Conservation (phyloP, 2,329 filamentous ascomycete genomes). For the Celoporthe dispersa region DNA sequence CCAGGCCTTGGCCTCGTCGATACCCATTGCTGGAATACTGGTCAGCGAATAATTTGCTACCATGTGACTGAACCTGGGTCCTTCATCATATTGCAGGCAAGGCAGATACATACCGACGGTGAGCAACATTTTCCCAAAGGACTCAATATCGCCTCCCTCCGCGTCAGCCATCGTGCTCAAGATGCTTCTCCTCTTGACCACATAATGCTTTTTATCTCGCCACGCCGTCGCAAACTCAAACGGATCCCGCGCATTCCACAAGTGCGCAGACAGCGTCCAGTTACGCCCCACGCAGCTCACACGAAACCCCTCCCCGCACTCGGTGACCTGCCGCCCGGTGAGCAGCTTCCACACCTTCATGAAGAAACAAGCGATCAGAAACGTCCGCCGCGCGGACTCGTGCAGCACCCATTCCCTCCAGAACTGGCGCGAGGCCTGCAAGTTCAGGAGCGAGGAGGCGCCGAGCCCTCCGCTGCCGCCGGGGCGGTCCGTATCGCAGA, state of each 20-base stretch:
- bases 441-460: constrained; percentile 35
- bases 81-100: no score
- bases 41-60: not conserved
- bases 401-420: constrained; percentile 58
- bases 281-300: constrained; percentile 39
- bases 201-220: constrained; percentile 41
- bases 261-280: constrained; percentile 45
- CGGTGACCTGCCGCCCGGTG: constrained; percentile 33
- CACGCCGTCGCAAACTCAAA: constrained; percentile 46
- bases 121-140: constrained; percentile 34
- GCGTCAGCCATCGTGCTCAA: constrained; percentile 26
- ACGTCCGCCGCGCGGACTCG: constrained; percentile 58
- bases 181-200: constrained; percentile 38
- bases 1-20: constrained; percentile 33
- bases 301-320: constrained; percentile 36
- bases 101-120: constrained; percentile 19
- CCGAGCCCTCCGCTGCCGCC: constrained; percentile 2
- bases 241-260: constrained; percentile 44
- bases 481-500: constrained; percentile 33
- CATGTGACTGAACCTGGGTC: not conserved
- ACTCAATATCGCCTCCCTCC: constrained; percentile 32
- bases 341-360: constrained; percentile 43
- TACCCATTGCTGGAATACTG: constrained; percentile 23
- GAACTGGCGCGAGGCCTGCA: constrained; percentile 47
- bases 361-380: constrained; percentile 51